Evolutionary conservation across 2,329 filamentous ascomycete genomes (phyloP).

Genomic region (Trichoderma semiorbis): DNA sequence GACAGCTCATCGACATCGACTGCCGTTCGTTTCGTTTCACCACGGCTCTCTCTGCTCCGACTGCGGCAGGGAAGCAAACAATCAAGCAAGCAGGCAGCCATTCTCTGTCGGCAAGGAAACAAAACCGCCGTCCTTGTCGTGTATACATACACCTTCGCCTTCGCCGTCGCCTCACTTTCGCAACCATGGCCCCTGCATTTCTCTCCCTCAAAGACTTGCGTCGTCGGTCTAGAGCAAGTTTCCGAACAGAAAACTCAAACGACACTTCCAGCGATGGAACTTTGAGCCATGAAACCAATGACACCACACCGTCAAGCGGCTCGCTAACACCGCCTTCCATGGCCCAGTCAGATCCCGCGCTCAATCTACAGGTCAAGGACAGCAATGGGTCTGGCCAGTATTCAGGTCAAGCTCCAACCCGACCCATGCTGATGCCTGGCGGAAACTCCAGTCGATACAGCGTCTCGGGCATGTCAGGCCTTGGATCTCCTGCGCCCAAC

Average conservation of each 20-base stretch:
- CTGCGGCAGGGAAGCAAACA: not conserved
- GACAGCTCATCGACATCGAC: not conserved
- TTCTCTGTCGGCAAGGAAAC: not conserved
- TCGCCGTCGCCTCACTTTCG: not conserved
- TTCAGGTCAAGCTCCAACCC: slow-evolving; percentile 26
- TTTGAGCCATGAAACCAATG: slow-evolving; percentile 55
- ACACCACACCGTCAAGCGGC: slow-evolving; percentile 62
- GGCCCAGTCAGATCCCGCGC: slow-evolving; percentile 61
- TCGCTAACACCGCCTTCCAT: slow-evolving; percentile 74
- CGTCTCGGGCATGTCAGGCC: slow-evolving; percentile 60
- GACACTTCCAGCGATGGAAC: slow-evolving; percentile 60
- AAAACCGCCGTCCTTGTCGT: not conserved
- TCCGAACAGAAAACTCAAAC: slow-evolving; percentile 61
- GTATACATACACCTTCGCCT: not conserved
- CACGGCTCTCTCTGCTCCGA: not conserved
- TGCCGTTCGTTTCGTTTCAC: slow-evolving; percentile 9
- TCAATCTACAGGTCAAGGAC: slow-evolving; percentile 59
- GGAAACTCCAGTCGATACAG: slow-evolving; percentile 57
- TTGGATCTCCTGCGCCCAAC: slow-evolving; percentile 53
- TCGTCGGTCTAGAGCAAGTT: slow-evolving; percentile 71
- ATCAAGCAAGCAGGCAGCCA: not conserved
- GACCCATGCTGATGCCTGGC: slow-evolving; percentile 38
- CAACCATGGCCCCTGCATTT: slow-evolving; percentile 60
- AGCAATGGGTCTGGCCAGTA: slow-evolving; percentile 22
- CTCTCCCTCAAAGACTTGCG: slow-evolving; percentile 68